These are phyloP conservation scores for Paraurostyla sp. DNA, from an alignment of 73 alveolate species.

Conservation along the genomic window DNA sequence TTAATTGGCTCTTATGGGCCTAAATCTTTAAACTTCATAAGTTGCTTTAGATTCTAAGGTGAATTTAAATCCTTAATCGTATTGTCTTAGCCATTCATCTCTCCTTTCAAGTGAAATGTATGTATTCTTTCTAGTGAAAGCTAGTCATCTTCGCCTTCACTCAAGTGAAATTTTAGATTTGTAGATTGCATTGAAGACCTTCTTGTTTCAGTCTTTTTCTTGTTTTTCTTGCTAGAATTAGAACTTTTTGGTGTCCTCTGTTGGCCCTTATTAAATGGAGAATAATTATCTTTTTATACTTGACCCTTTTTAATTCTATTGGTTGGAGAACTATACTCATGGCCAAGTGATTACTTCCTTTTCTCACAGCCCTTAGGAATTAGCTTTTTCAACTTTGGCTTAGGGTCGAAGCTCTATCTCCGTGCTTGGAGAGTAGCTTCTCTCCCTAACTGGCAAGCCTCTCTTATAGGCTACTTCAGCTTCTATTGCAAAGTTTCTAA, in stretches of 20 bases:
- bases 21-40: slow-evolving; percentile 5
- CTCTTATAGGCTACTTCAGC: no score
- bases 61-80: neutral
- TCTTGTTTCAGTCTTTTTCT: neutral
- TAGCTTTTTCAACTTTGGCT: neutral
- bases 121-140: slow-evolving; percentile 32
- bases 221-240: neutral
- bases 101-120: slow-evolving; percentile 32
- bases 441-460: no score
- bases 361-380: no score
- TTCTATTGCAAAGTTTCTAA: no score
- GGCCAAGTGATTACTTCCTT: no score
- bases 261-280: no score
- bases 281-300: no score
- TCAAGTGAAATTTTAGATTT: slow-evolving; percentile 25
- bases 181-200: slow-evolving; percentile 31
- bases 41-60: neutral
- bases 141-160: slow-evolving; percentile 48
- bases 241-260: no score
- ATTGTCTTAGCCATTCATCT: neutral
- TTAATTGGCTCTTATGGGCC: slow-evolving; percentile 22
- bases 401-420: slow-evolving; percentile 13
- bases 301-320: no score
- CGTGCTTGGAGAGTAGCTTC: neutral
- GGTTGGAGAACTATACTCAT: no score